Evolutionary conservation across 2,329 filamentous ascomycete genomes (phyloP), one percentile per base, ranked within the genome.

Genomic region (Trichoderma hamatum): DNA sequence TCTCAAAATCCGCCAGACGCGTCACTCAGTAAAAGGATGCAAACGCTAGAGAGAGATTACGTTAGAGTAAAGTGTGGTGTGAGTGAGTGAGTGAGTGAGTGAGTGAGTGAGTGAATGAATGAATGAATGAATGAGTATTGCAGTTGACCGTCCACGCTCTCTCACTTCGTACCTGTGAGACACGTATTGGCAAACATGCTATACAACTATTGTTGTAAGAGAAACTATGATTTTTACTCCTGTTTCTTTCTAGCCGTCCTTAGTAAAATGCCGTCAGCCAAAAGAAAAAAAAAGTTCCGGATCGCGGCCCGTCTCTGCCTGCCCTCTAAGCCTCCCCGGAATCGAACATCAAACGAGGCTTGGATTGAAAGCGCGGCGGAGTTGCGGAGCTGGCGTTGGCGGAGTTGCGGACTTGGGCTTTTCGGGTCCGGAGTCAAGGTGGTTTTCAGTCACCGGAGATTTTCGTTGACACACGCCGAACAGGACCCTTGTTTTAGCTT

Each of bases 301-400:
- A 43, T n/a, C 19, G 39, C 39, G 39, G 39, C 39, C 39, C 39
- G 39, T 43, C 39, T 43, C n/a, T 36, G 63, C 21, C 63, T 21
- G 60, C 36, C 43, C 59, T 32, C 28, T n/a, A 24, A 36, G 30
- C n/a, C n/a, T 24, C 16, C 28, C 51, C 51, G 36, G 16, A 43
- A 19, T 43, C 36, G 16, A 43, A 16, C n/a, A n/a, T 19, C 9
- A n/a, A 43, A 28, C 14, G 52, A 66, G 62, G 62, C 51, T 46
- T 43, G 39, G 39, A 43, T 7, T n/a, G 16, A 43, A 19, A 43
- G 26, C 3, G 19, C 24, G 34, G 59, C 59, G 59, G 56, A 61
- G 32, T 70, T 68, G 75, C 75, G 73, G 74, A 73, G 65, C 72
- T 77, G 39, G 39, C 39, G 19, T n/a, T 43, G 39, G 75, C 75